phyloP scores from a whole-genome alignment of 2,329 filamentous ascomycete species.

The Colletotrichum lupini region DNA sequence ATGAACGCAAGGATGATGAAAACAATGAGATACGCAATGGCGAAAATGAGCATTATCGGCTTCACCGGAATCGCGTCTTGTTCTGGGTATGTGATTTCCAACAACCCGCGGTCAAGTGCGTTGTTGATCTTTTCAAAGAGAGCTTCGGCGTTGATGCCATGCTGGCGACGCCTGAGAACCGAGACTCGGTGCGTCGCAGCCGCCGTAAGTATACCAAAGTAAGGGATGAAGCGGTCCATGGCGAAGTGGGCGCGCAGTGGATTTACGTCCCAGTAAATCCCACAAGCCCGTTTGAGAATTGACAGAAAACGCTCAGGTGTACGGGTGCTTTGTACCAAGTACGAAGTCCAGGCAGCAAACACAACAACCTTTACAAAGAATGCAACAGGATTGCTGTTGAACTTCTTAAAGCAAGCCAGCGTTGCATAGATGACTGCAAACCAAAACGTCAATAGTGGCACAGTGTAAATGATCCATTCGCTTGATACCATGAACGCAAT shows the following conservation, averaged over 20 bases:
- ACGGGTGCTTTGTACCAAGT: constrained; percentile 26
- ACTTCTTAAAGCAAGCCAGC: constrained; percentile 52
- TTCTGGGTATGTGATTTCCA: constrained; percentile 25
- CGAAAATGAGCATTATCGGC: constrained; percentile 28
- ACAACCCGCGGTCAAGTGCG: constrained; percentile 26
- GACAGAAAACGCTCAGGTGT: constrained; percentile 18
- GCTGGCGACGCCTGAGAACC: constrained; percentile 18
- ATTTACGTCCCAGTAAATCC: constrained; percentile 58
- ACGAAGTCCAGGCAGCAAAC: constrained; percentile 49
- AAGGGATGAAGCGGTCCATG: constrained; percentile 66
- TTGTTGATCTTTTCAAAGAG: constrained; percentile 21
- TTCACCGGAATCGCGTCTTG: constrained; percentile 32
- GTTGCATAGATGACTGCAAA: constrained; percentile 68
- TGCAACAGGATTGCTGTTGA: constrained; percentile 55
- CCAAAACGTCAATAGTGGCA: constrained; percentile 70
- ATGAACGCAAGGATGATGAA: constrained; percentile 32
- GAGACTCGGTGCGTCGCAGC: constrained; percentile 49
- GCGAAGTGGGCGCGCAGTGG: constrained; percentile 62
- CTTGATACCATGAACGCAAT: constrained; percentile 68
- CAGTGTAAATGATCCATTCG: constrained; percentile 64
- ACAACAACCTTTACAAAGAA: constrained; percentile 60
- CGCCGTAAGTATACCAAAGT: constrained; percentile 64
- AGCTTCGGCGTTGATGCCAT: constrained; percentile 19
- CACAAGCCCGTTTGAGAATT: constrained; percentile 44
- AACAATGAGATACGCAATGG: constrained; percentile 18